Base-by-base conservation (phyloP, 352 stramenopile genomes). In the Paralagenidium karlingii region DNA sequence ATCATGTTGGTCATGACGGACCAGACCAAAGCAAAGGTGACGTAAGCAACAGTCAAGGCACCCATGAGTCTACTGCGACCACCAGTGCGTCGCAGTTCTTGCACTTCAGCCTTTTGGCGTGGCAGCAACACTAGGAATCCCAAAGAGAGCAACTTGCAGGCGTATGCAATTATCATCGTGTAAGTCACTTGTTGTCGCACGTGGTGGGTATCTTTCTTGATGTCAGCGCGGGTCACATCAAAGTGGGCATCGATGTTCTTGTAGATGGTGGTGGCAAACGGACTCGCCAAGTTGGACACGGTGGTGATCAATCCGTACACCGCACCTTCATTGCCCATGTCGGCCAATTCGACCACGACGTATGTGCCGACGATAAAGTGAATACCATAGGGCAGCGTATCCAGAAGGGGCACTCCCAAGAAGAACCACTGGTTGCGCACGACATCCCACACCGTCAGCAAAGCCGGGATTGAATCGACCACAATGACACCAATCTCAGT, bases 11-110 rank as follows among this genome's bases (percentile, higher is more conserved):
- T 36, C 22, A 20, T 36, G 45, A 82, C 38, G 25, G 62, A 69
- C 68, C 68, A 82, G 21, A 38, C 38, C 44, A 78, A 58, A 25
- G 60, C 53, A n/a, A 82, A 63, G 32, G 76, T 8, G 29, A 42
- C 53, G 20, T 68, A 68, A 5, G 21, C 52, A 8, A 68, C 43
- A 3, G 55, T 68, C 2, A 63, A 15, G 3, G 10, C 34, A 21
- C 55, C 58, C 0, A 65, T n/a, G 10, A 59, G 11, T 19, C 49
- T 57, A 37, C 49, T 68, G 6, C 26, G 25, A 22, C 38, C 33
- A 9, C 21, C 43, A 16, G 19, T 36, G 19, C 24, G 31, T 22
- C 47, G 46, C 20, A 53, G 33, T 19, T 38, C 27, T 18, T 55
- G 46, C 21, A 48, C 47, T 4, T 51, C 31, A 15, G 32, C 39